Percentiles rank a stretch among this genome's conserved stretches.
phyloP scores from a whole-genome alignment of 2,329 filamentous ascomycete genomes.

The Penicillium sclerotigenum region DNA sequence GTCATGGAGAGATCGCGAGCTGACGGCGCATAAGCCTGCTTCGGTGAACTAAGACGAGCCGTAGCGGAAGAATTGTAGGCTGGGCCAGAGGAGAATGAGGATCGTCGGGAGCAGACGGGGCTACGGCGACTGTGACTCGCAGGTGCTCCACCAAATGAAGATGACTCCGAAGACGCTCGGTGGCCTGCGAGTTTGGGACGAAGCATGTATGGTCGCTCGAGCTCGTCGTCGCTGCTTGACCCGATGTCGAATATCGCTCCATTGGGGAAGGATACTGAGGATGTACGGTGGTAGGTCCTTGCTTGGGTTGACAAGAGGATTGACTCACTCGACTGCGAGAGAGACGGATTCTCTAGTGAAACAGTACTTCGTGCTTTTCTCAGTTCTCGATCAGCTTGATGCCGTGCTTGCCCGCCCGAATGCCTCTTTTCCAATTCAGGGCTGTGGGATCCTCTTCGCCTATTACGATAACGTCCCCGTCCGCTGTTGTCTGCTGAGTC shows the following conservation, averaged over 20 bases:
- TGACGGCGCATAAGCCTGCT: conserved; percentile 11
- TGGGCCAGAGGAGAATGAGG: conserved; percentile 20
- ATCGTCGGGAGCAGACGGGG: conserved; percentile 21
- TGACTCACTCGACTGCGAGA: conserved; percentile 10
- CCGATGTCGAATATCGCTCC: conserved; percentile 15
- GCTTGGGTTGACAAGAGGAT: conserved; percentile 2
- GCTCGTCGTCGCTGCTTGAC: conserved; percentile 22
- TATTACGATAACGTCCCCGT: conserved; percentile 18
- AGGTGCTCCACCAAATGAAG: conserved; percentile 1
- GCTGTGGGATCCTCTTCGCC: conserved; percentile 33
- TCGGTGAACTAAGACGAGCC: conserved; percentile 11
- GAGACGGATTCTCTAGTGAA: conserved; percentile 18
- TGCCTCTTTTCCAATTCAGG: conserved; percentile 29
- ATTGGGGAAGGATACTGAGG: conserved; percentile 15
- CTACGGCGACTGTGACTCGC: conserved; percentile 5
- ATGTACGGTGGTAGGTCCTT: conserved; percentile 16
- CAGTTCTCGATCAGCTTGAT: conserved; percentile 6
- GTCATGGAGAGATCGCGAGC: conserved; percentile 22
- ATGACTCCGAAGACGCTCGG: conserved; percentile 14
- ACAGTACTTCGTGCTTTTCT: conserved; percentile 23
- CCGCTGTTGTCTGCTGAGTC: conserved; percentile 26
- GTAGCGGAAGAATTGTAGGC: conserved; percentile 5
- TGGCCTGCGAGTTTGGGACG: background rate
- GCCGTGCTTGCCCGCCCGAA: conserved; percentile 7
- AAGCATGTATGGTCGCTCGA: conserved; percentile 1